Evolutionary conservation across 2,329 filamentous ascomycete genomes (phyloP).

Genomic region (Grosmannia huntii): DNA sequence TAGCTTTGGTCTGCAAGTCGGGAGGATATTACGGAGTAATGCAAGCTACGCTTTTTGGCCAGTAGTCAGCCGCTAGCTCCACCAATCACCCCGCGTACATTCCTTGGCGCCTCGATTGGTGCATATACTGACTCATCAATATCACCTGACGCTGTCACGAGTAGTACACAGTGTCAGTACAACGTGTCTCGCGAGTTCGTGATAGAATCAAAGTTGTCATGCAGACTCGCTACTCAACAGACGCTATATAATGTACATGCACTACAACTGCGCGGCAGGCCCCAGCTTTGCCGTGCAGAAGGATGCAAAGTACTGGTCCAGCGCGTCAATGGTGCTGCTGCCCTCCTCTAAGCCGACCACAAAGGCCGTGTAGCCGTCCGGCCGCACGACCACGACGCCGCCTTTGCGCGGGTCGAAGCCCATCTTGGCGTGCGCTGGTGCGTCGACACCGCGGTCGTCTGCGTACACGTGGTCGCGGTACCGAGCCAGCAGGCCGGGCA

Average conservation of each 20-base stretch:
- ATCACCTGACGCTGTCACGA: not conserved
- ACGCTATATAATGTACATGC: too few species aligned
- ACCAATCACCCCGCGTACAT: not conserved
- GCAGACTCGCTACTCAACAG: not conserved
- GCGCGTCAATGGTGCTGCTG: constrained; percentile 59
- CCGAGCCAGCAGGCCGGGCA: constrained; percentile 57
- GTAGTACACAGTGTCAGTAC: too few species aligned
- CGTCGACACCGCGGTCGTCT: constrained; percentile 63
- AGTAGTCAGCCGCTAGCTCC: not conserved
- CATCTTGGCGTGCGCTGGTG: constrained; percentile 76
- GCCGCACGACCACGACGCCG: constrained; percentile 70
- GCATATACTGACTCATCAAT: not conserved
- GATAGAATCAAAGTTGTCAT: too few species aligned
- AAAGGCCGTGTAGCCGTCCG: constrained; percentile 76
- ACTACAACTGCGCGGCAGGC: constrained; percentile 25
- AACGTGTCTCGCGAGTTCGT: too few species aligned
- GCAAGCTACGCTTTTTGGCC: not conserved
- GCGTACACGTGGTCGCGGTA: constrained; percentile 79
- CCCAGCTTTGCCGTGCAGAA: constrained; percentile 54
- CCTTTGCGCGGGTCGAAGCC: constrained; percentile 62
- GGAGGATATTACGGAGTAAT: not conserved
- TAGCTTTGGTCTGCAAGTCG: not conserved
- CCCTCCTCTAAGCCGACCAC: constrained; percentile 65
- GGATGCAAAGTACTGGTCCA: constrained; percentile 70
- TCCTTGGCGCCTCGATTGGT: not conserved